Conservation (phyloP, 768 basidiomycete species). For the Lentinula detonsa region DNA sequence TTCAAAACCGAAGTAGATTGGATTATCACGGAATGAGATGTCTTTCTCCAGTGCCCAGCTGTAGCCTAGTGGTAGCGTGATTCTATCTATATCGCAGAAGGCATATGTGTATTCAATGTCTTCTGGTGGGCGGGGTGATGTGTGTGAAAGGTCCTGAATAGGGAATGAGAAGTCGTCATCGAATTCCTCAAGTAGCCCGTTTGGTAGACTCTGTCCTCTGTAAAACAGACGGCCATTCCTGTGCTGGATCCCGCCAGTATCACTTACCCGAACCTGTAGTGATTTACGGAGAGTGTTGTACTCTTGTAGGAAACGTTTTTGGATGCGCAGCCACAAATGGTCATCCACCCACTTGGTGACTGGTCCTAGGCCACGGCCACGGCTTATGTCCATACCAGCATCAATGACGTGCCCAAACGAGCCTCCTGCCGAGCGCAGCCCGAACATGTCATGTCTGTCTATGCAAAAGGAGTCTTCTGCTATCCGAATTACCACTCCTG, state of each 20-base stretch:
- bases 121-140: conserved; percentile 12
- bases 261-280: conserved; percentile 11
- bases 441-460: conserved; percentile 22
- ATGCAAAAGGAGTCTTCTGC: conserved; percentile 11
- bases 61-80: conserved; percentile 24
- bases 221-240: conserved; percentile 13
- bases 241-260: neutral
- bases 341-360: conserved; percentile 26
- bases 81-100: conserved; percentile 26
- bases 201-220: conserved; percentile 12
- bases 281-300: conserved; percentile 17
- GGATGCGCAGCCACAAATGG: neutral
- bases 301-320: conserved; percentile 11
- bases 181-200: conserved; percentile 20
- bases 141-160: conserved; percentile 15
- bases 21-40: conserved; percentile 9
- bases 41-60: conserved; percentile 26
- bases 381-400: conserved; percentile 17
- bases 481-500: conserved; percentile 15
- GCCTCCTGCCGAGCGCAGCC: conserved; percentile 13
- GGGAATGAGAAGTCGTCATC: conserved; percentile 21
- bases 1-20: conserved; percentile 22
- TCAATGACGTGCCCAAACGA: conserved; percentile 19
- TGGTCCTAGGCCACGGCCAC: conserved; percentile 20
- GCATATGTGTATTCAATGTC: conserved; percentile 16